These are phyloP conservation scores for Aspergillus sclerotiicarbonarius DNA, from an alignment of 495 filamentous ascomycete species.

Conservation along the genomic window DNA sequence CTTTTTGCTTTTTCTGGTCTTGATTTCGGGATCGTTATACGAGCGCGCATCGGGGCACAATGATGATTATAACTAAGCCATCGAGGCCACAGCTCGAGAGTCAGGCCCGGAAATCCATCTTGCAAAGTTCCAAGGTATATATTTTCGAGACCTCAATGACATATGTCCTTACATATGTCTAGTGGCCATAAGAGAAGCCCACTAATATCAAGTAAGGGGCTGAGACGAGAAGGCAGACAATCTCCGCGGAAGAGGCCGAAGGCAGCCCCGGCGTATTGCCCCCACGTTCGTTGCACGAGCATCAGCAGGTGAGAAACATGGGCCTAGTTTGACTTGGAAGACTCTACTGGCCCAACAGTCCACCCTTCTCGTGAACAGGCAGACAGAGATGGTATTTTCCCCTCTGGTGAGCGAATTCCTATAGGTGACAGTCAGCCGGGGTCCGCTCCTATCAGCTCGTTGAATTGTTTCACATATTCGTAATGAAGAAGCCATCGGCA, in stretches of 20 bases:
- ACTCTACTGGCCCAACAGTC: no score
- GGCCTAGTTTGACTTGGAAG: not conserved
- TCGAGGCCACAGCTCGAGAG: not conserved
- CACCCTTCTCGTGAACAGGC: no score
- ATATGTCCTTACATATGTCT: not conserved
- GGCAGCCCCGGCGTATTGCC: not conserved
- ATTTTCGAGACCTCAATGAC: not conserved
- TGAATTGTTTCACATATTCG: no score
- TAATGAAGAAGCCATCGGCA: no score
- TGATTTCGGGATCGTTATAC: not conserved
- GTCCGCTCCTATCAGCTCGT: no score
- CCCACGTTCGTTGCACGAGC: not conserved
- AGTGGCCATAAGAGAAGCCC: not conserved
- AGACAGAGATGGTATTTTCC: no score
- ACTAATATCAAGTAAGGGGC: not conserved
- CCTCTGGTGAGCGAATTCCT: no score
- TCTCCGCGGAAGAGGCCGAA: not conserved
- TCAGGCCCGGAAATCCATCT: not conserved
- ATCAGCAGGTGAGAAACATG: not conserved
- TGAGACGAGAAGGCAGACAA: not conserved
- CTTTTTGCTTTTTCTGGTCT: not conserved
- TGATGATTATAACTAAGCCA: not conserved
- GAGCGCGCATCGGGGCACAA: not conserved
- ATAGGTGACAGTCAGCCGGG: no score
- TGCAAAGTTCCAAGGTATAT: not conserved